Evolutionary conservation across 2,329 filamentous ascomycete genomes (phyloP), one percentile per base, ranked within the genome.

Genomic region (Fusarium sororula): DNA sequence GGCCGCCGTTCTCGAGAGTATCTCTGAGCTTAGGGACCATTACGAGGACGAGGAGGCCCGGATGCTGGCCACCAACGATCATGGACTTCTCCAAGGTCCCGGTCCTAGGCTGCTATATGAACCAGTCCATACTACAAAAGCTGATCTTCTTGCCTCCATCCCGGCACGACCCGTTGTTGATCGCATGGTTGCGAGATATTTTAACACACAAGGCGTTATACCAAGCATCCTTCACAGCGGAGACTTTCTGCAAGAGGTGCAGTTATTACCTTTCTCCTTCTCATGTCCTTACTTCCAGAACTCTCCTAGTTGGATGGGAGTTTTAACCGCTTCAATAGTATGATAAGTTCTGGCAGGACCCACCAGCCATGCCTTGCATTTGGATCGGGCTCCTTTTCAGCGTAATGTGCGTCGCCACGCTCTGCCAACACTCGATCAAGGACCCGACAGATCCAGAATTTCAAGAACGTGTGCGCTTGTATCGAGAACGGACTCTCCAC

Each of bases 21-120:
- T 57, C 5, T 32, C 54, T 1, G 54, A 57, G 8, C 39, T 57
- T 2, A 57, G 13, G 22, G 39, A 57, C 2, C 54, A 45, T 1
- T 42, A 44, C 17, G 39, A 57, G n/a, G 39, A 57, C 3, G n/a
- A 57, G 3, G 37, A 41, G 22, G 26, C 53, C 11, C 15, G 26
- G 8, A 24, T 55, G 7, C 53, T 55, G 3, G 28, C n/a, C 6
- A 57, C 18, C 8, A 57, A 12, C 0, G 39, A 57, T 4, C 28
- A 44, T 24, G 7, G 2, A 0, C 6, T 15, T 17, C 22, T 44
- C 12, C 28, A 45, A 11, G 12, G 17, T 1, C 17, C 8, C 1
- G 54, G 54, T 6, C 54, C 39, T 9, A 45, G 28, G 7, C 18
- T 57, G 3, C 7, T 57, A 26, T 57, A 44, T 24, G 54, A 45